Evolutionary conservation across 202 grass and related monocot species (phyloP).

Genomic region (Digitaria exilis): DNA sequence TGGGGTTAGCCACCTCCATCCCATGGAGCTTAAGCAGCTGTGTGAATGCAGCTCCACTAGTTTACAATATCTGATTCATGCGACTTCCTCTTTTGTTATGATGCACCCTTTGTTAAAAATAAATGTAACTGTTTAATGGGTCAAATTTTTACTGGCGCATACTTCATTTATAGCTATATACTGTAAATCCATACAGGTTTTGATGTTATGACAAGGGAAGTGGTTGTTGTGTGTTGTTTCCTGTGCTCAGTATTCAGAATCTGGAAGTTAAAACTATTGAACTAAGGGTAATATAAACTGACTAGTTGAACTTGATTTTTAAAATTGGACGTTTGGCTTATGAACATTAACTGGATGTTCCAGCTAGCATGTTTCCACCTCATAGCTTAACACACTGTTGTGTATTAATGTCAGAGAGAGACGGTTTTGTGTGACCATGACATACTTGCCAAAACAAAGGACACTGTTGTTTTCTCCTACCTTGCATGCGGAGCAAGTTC

Average conservation of each 20-base stretch:
- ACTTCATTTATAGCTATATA: conserved; percentile 2
- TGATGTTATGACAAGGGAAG: background rate
- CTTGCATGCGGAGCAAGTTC: conserved; percentile 72
- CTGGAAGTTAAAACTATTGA: background rate
- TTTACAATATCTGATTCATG: background rate
- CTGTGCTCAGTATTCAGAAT: conserved; percentile 1
- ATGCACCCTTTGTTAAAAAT: conserved; percentile 5
- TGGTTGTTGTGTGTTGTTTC: background rate
- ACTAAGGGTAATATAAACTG: conserved; percentile 13
- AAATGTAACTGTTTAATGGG: background rate
- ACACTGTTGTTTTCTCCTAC: conserved; percentile 72
- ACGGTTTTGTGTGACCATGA: conserved; percentile 81
- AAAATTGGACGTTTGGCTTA: background rate
- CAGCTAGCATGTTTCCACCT: background rate
- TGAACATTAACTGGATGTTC: conserved; percentile 25
- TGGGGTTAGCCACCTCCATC: too few species aligned
- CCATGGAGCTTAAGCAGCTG: background rate
- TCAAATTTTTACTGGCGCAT: too few species aligned
- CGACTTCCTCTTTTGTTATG: background rate
- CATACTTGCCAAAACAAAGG: conserved; percentile 86
- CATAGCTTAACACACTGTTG: background rate
- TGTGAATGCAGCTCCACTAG: background rate
- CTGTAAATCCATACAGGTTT: background rate
- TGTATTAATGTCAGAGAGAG: conserved; percentile 72
- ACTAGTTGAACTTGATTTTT: background rate